A percentile compares a stretch with the other conserved stretches of the same genome.
These are phyloP conservation scores for Lycium barbarum DNA, from an alignment of 257 asterid genomes.

Conservation along the genomic window DNA sequence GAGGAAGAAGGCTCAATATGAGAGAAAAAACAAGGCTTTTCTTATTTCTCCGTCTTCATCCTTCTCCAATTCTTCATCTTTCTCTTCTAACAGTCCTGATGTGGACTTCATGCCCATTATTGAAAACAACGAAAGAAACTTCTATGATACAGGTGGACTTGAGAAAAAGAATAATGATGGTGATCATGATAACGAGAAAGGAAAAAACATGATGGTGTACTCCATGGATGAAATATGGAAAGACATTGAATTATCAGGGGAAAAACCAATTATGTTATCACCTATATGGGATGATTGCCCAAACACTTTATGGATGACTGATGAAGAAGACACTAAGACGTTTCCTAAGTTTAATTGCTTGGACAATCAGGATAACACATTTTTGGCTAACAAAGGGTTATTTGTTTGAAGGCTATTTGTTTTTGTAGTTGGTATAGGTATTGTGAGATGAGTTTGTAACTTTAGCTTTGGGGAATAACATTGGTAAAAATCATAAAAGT, in stretches of 20 bases:
- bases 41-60: constrained; percentile 43
- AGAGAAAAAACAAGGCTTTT: constrained; percentile 38
- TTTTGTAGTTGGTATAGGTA: neutral
- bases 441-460: neutral
- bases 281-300: constrained; percentile 67
- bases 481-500: too few relatives aligned
- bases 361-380: neutral
- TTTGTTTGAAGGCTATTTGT: neutral
- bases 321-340: constrained; percentile 4
- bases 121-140: constrained; percentile 48
- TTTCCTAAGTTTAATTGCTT: neutral
- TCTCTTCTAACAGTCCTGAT: constrained; percentile 35
- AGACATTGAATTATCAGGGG: constrained; percentile 66
- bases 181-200: constrained; percentile 36
- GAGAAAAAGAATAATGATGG: constrained; percentile 21
- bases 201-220: constrained; percentile 36
- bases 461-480: too few relatives aligned
- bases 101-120: constrained; percentile 33
- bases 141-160: constrained; percentile 66
- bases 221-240: constrained; percentile 41
- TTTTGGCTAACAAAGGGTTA: constrained; percentile 1
- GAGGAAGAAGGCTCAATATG: constrained; percentile 83
- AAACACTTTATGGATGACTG: constrained; percentile 51
- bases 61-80: constrained; percentile 51
- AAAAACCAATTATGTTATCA: constrained; percentile 49